Conservation (phyloP, 768 basidiomycete genomes). For the Chalciporus sphaerocephalus region DNA sequence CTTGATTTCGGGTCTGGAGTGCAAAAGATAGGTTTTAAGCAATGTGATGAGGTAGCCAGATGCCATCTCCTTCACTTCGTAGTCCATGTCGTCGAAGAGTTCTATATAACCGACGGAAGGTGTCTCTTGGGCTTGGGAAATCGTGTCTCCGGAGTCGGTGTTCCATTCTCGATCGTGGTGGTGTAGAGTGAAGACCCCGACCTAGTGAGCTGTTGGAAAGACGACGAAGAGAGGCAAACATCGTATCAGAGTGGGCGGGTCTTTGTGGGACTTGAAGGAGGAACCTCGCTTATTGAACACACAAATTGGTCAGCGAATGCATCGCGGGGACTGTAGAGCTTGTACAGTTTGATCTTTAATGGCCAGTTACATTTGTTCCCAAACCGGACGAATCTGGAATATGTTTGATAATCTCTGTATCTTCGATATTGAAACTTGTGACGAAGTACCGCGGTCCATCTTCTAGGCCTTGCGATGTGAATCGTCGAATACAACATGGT, state of each 20-base stretch:
- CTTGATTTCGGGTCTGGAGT: neutral
- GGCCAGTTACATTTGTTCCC: conserved; percentile 6
- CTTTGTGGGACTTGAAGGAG: conserved; percentile 49
- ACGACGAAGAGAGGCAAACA: conserved; percentile 50
- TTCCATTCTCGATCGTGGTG: conserved; percentile 32
- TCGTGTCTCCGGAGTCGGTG: conserved; percentile 29
- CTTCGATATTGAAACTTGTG: conserved; percentile 25
- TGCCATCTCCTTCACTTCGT: conserved; percentile 39
- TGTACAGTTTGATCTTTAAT: conserved; percentile 37
- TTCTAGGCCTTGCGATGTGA: conserved; percentile 36
- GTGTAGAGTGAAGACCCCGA: conserved; percentile 40
- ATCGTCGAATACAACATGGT: neutral
- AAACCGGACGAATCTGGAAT: conserved; percentile 22
- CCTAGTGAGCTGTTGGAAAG: conserved; percentile 42
- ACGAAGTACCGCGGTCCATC: conserved; percentile 36
- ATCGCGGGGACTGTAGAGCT: too few species aligned
- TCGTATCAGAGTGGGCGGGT: conserved; percentile 39
- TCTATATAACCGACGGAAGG: too few species aligned
- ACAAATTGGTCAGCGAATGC: too few species aligned
- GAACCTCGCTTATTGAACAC: conserved; percentile 44
- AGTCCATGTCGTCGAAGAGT: conserved; percentile 43
- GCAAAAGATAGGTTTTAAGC: conserved; percentile 35
- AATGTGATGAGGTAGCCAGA: conserved; percentile 41
- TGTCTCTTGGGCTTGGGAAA: conserved; percentile 15
- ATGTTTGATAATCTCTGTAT: conserved; percentile 26